These are phyloP conservation scores for Calocybe gangraenosa DNA, from an alignment of 768 basidiomycete species.

Conservation along the genomic window DNA sequence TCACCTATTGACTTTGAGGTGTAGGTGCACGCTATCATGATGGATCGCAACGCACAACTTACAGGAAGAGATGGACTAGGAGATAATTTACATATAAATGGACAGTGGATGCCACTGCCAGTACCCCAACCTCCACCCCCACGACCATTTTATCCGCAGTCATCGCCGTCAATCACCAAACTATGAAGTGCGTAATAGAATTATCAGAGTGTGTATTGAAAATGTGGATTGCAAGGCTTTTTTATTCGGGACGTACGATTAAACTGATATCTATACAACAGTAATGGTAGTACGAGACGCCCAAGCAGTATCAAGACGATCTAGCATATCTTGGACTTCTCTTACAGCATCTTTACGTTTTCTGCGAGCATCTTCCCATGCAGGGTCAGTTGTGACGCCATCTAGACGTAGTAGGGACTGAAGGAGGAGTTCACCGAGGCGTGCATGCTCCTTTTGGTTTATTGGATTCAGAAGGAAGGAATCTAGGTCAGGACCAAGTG, in stretches of 20 bases:
- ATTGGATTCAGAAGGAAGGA: slow-evolving; percentile 39
- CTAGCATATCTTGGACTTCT: slow-evolving; percentile 79
- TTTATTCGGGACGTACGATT: neutral
- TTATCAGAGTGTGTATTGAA: too few species aligned
- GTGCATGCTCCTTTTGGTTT: slow-evolving; percentile 36
- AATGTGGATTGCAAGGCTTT: too few species aligned
- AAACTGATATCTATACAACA: neutral
- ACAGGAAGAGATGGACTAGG: slow-evolving; percentile 35
- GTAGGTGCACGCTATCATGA: slow-evolving; percentile 68
- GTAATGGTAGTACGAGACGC: slow-evolving; percentile 15
- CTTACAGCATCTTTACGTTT: slow-evolving; percentile 85
- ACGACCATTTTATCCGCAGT: slow-evolving; percentile 15
- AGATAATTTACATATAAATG: slow-evolving; percentile 9
- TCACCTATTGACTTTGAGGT: neutral
- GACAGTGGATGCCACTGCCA: slow-evolving; percentile 14
- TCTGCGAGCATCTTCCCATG: slow-evolving; percentile 75
- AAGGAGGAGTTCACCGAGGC: slow-evolving; percentile 78
- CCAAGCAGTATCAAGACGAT: slow-evolving; percentile 76
- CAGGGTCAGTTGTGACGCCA: slow-evolving; percentile 65
- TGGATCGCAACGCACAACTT: slow-evolving; percentile 64
- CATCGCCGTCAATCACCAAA: slow-evolving; percentile 25
- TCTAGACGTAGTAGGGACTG: slow-evolving; percentile 88
- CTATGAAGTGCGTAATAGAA: slow-evolving; percentile 16
- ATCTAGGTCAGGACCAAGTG: slow-evolving; percentile 55
- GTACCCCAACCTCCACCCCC: slow-evolving; percentile 6